Evolutionary conservation across 495 filamentous ascomycete genomes (phyloP).

Genomic region (Poronia punctata): DNA sequence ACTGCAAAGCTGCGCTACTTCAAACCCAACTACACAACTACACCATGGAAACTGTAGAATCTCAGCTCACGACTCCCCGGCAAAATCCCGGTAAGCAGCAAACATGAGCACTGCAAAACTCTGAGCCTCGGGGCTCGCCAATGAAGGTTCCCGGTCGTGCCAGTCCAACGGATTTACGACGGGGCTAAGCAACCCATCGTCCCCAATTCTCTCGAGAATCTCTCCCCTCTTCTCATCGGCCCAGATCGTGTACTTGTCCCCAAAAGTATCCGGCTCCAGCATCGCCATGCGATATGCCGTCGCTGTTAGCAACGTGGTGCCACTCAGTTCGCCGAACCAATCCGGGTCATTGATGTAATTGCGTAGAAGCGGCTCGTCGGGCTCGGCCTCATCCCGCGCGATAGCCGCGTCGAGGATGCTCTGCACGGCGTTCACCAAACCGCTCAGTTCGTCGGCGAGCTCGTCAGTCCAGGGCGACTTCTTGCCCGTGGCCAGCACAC

Average conservation of each 20-base stretch:
- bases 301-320: constrained; percentile 39
- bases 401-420: constrained; percentile 44
- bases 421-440: constrained; percentile 32
- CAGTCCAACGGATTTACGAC: constrained; percentile 45
- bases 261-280: constrained; percentile 32
- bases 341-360: constrained; percentile 44
- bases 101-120: constrained; percentile 41
- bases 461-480: constrained; percentile 24
- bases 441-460: constrained; percentile 22
- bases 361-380: constrained; percentile 35
- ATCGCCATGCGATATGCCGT: constrained; percentile 41
- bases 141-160: constrained; percentile 28
- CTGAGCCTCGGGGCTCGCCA: constrained; percentile 41
- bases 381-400: constrained; percentile 26
- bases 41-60: no score
- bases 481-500: constrained; percentile 41
- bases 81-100: constrained; percentile 38
- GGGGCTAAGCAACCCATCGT: constrained; percentile 34
- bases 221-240: constrained; percentile 35
- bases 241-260: constrained; percentile 34
- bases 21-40: no score
- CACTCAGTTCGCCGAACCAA: constrained; percentile 48
- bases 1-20: no score
- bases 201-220: constrained; percentile 27
- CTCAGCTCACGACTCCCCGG: background rate